Evolutionary conservation across 1,284 basidiomycete genomes (phyloP), one percentile per base, ranked within the genome.

Genomic region (Cystobasidium pallidum): DNA sequence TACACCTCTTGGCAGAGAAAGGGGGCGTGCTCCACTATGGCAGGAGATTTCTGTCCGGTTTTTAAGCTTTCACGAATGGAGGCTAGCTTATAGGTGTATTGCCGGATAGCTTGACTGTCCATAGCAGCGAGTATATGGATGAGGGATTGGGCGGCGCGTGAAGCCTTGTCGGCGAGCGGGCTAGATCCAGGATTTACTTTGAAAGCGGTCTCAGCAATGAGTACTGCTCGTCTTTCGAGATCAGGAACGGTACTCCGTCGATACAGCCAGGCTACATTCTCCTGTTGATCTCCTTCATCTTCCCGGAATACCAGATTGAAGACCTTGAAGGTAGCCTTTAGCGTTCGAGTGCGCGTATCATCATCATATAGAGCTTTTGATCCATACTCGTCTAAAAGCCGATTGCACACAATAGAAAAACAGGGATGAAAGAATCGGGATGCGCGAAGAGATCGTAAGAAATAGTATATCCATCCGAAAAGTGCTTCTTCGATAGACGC

Each of bases 401-500:
- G 57, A 8, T 72, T 62, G 57, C 76, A 49, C 39, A 77, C 74
- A 13, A 76, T 75, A 49, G 76, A 65, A n/a, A 75, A 74, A 62
- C 76, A 76, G 45, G 74, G 70, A 24, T 75, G 75, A 17, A 77
- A 58, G 2, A 65, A 39, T 0, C 73, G 45, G 10, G 77, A 76
- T 17, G 61, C 65, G 2, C 61, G 67, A 54, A 78, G 74, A 1
- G 76, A 77, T 26, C 39, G 58, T 51, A 78, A 74, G 52, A 76
- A 77, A 0, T 76, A 72, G 10, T 66, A 73, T 36, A 78, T 65
- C 78, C 78, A 78, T 51, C 70, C 73, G 43, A 76, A 72, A 45
- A 72, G 73, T 0, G 72, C 65, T 43, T 70, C 64, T 41, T 75
- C 73, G 41, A 75, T 51, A 30, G 74, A 65, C 10, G 67, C 49